Evolutionary conservation across 1,139 yeast species (phyloP), one percentile per base, ranked within the genome.

Genomic region (Kazachstania sp.): DNA sequence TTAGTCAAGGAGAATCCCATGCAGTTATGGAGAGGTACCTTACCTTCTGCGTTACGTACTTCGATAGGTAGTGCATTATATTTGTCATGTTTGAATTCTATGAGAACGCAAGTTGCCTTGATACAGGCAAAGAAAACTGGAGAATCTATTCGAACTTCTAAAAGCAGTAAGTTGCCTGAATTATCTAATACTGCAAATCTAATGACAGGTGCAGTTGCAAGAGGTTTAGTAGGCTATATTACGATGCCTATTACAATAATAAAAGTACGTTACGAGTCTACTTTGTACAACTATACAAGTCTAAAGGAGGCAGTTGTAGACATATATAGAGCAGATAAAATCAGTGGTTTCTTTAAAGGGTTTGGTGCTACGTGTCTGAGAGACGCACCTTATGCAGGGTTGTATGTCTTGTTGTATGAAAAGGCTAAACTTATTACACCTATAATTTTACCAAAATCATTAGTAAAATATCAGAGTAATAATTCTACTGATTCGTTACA

Each of bases 191-290:
- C 72, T 43, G 90, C 83, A 51, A 92, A 92, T 61, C 68, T 90
- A 48, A 51, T 78, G 4, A 74, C 90, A 0, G 98, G 98, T 3
- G 86, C 86, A 41, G 59, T 81, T 2, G 83, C 94, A 1, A 72
- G 98, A 48, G 90, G 92, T 0, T 53, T 77, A 1, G 95, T 88
- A 4, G 98, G 98, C 1, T 75, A 83, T 53, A 53, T 86, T 19
- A 87, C 96, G n/a, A 92, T 92, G 98, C 98, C 98, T 0, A 78
- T 92, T n/a, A 92, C 98, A 0, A 81, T 92, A n/a, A 69, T 92
- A 42, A 92, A 92, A 61, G 94, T 95, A 11, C 73, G 97, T 41
- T 88, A 77, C 59, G 97, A 92, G 66, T 81, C 88, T 6, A 83
- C 83, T 46, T 57, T 83, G 49, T 90, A 86, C 67, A 69, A 76